Evolutionary conservation across 768 basidiomycete genomes (phyloP).

Genomic region (Ramaria sp.): DNA sequence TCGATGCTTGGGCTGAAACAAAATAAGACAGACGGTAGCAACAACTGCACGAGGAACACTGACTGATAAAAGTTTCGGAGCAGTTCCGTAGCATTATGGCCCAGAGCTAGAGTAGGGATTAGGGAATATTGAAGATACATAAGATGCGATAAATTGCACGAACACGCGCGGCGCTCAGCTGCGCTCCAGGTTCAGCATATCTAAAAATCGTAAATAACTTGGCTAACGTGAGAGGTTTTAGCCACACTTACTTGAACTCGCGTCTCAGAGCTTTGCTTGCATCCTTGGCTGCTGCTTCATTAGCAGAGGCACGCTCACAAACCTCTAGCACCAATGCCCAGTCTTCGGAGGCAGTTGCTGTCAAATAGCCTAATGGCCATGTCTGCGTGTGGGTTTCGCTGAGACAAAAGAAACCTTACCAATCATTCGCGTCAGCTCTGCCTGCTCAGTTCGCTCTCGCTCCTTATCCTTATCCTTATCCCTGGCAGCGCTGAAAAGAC

Average conservation of each 20-base stretch:
- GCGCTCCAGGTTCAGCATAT: slow-evolving; percentile 65
- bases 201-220: slow-evolving; percentile 23
- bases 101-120: slow-evolving; percentile 50
- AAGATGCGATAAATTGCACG: slow-evolving; percentile 17
- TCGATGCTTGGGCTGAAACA: slow-evolving; percentile 39
- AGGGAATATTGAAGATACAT: neutral
- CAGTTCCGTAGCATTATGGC: slow-evolving; percentile 83
- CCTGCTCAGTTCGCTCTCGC: slow-evolving; percentile 12
- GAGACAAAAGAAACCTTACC: slow-evolving; percentile 11
- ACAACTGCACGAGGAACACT: slow-evolving; percentile 11
- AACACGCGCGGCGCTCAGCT: slow-evolving; percentile 68
- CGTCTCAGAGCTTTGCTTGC: slow-evolving; percentile 71
- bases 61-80: slow-evolving; percentile 51
- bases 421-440: slow-evolving; percentile 16
- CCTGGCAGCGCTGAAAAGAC: slow-evolving; percentile 7
- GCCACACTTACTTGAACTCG: slow-evolving; percentile 62
- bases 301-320: slow-evolving; percentile 70
- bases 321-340: slow-evolving; percentile 77
- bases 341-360: slow-evolving; percentile 45
- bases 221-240: neutral
- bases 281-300: slow-evolving; percentile 68
- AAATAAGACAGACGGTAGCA: slow-evolving; percentile 4
- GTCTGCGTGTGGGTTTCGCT: neutral
- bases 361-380: slow-evolving; percentile 9
- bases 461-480: slow-evolving; percentile 14